Base-by-base conservation (phyloP, 371 early-diverging fungal genomes). In the Cokeromyces recurvatus region DNA sequence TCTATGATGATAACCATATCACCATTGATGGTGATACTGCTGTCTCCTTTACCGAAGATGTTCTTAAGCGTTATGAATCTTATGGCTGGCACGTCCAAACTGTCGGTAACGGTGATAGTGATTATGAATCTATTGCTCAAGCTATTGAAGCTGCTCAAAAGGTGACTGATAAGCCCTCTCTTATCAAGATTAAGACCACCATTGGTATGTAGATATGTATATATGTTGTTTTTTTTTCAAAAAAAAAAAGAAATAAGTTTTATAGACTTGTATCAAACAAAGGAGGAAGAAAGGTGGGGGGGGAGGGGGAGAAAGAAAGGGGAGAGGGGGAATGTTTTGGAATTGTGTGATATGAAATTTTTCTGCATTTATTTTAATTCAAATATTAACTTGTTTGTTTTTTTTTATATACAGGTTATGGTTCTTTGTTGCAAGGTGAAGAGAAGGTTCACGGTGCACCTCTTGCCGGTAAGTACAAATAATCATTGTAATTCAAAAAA, bases 1-100 rank as follows among this genome's bases (percentile, higher is more conserved):
- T 99, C 42, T 99, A 99, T 69, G 99, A 99, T 71, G 92, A 91
- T 63, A 99, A 99, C 78, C 79, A 90, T 51, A 90, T 97, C 68
- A 85, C 91, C 37, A 99, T 99, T 62, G 99, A 99, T 76, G 92
- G 94, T 54, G 85, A 87, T 43, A 94, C 92, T 34, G 79, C 77
- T 20, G 71, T 98, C 23, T 87, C 92, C 9, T 95, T 96, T 72
- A 92, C 97, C 37, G 99, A 99, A 65, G 89, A 99, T 71, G 95
- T 94, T 34, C 54, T 67, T 32, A 77, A 84, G 73, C 90, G 99
- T 55, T 97, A 88, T 67, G 87, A 90, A 68, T 70, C 97, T 21
- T 93, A 97, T 62, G 97, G 94, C 21, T 99, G 96, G 94, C 92
- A 95, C 61, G 86, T 88, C 12, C 74, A 69, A 50, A 55, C 68